These are phyloP conservation scores for Yarrowia galli DNA, from an alignment of 1,139 yeast genomes.

Conservation along the genomic window DNA sequence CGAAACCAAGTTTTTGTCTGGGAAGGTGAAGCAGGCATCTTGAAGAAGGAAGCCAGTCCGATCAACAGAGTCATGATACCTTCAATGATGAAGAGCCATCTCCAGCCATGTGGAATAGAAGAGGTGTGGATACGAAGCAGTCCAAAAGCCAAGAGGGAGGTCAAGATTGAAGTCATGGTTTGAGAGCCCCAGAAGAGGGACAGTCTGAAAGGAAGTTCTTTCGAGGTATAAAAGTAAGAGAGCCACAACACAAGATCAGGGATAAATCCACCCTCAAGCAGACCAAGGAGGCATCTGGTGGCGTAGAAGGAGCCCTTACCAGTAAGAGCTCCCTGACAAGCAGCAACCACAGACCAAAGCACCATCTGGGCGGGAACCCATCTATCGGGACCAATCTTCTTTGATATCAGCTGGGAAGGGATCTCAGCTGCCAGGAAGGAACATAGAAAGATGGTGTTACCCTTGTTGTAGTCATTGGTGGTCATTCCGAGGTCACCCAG, in stretches of 20 bases:
- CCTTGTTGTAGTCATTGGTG: conserved; percentile 59
- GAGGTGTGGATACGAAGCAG: conserved; percentile 55
- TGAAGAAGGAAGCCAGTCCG: conserved; percentile 61
- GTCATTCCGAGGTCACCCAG: conserved; percentile 55
- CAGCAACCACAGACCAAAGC: conserved; percentile 60
- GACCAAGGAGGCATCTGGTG: conserved; percentile 58
- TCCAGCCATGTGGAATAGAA: conserved; percentile 60
- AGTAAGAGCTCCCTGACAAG: conserved; percentile 55
- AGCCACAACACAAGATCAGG: conserved; percentile 61
- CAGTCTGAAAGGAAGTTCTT: conserved; percentile 57
- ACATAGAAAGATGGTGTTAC: conserved; percentile 55
- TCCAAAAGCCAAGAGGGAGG: conserved; percentile 57
- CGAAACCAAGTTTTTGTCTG: conserved; percentile 60
- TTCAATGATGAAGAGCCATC: conserved; percentile 70
- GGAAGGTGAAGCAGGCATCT: conserved; percentile 70
- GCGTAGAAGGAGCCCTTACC: conserved; percentile 53
- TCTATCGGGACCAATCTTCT: conserved; percentile 60
- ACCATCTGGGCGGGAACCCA: conserved; percentile 62
- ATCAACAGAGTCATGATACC: conserved; percentile 64
- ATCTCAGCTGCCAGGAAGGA: conserved; percentile 59
- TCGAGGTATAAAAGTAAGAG: conserved; percentile 59
- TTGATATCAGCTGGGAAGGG: conserved; percentile 62
- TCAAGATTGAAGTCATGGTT: conserved; percentile 47
- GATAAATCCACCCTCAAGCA: conserved; percentile 62
- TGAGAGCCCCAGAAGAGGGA: conserved; percentile 57